These are phyloP conservation scores for Ambrosia hybrid DNA, from an alignment of 140 eudicot genomes.

Conservation along the genomic window DNA sequence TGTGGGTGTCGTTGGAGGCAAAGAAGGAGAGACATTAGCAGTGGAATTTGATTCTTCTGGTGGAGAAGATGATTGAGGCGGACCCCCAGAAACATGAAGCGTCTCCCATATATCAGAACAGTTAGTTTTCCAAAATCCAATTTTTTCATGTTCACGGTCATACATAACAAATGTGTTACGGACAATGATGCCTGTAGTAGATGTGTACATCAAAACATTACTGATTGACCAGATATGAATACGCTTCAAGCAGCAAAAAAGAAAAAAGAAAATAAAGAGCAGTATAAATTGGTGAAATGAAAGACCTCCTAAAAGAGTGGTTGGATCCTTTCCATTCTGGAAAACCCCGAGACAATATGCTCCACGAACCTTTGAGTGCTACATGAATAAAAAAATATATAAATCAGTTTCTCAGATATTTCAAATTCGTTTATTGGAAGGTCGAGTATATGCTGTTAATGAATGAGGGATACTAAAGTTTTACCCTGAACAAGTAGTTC, in stretches of 20 bases:
- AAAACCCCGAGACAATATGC: conserved; percentile 93
- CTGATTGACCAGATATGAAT: not conserved
- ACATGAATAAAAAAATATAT: not conserved
- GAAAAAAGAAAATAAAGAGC: no score
- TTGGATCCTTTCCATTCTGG: conserved; percentile 92
- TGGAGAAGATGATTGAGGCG: not conserved
- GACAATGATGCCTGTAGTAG: not conserved
- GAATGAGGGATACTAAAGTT: not conserved
- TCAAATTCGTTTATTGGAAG: no score
- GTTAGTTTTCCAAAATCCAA: not conserved
- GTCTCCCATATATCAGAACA: not conserved
- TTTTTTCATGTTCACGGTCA: not conserved
- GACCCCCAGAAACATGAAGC: not conserved
- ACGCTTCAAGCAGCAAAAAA: not conserved
- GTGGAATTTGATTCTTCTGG: conserved; percentile 36
- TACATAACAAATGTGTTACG: not conserved
- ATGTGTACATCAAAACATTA: not conserved
- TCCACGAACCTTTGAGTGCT: conserved; percentile 89
- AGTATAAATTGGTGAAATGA: not conserved
- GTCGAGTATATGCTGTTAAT: no score
- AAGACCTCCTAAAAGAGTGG: conserved; percentile 77
- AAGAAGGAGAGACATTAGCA: conserved; percentile 45
- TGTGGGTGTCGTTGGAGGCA: conserved; percentile 54
- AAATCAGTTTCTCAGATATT: no score
- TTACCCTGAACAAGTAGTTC: not conserved